Evolutionary conservation across 768 basidiomycete species (phyloP).

Genomic region (Phlebiopsis flavidoalba): DNA sequence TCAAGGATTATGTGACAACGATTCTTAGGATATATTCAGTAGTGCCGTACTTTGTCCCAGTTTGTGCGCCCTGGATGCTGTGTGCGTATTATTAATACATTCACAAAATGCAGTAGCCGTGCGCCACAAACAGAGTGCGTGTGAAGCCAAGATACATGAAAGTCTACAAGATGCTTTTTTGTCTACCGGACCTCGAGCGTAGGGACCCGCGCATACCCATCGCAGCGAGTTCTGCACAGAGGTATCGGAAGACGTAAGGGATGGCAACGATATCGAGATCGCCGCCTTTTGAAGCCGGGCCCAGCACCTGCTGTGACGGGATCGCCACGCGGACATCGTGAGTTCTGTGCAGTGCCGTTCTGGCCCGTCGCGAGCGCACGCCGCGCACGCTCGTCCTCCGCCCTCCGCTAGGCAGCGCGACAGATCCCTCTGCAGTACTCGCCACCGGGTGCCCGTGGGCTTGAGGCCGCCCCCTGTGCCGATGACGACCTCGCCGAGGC

Average conservation of each 20-base stretch:
- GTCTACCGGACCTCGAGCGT: slow-evolving; percentile 64
- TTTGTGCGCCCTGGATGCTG: slow-evolving; percentile 3
- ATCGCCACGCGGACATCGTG: slow-evolving; percentile 61
- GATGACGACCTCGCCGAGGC: slow-evolving; percentile 56
- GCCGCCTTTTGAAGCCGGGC: slow-evolving; percentile 56
- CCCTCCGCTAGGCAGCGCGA: slow-evolving; percentile 61
- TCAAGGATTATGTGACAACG: neutral
- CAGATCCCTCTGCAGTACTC: slow-evolving; percentile 98
- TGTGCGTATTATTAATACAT: neutral
- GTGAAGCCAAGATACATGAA: neutral
- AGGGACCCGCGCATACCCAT: slow-evolving; percentile 97
- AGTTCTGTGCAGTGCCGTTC: slow-evolving; percentile 31
- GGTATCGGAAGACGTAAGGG: slow-evolving; percentile 91
- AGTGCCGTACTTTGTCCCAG: slow-evolving; percentile 2
- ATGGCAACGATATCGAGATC: slow-evolving; percentile 94
- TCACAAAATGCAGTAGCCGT: neutral
- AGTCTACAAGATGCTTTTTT: neutral
- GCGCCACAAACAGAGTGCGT: neutral
- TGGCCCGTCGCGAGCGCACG: slow-evolving; percentile 55
- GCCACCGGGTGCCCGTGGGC: slow-evolving; percentile 69
- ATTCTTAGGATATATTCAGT: neutral
- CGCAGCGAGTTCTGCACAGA: slow-evolving; percentile 94
- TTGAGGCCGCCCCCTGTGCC: slow-evolving; percentile 47
- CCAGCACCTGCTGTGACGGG: slow-evolving; percentile 61
- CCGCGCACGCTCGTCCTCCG: slow-evolving; percentile 57